Evolutionary conservation across 2,329 filamentous ascomycete species (phyloP).

Genomic region (Colletotrichum acutatum): DNA sequence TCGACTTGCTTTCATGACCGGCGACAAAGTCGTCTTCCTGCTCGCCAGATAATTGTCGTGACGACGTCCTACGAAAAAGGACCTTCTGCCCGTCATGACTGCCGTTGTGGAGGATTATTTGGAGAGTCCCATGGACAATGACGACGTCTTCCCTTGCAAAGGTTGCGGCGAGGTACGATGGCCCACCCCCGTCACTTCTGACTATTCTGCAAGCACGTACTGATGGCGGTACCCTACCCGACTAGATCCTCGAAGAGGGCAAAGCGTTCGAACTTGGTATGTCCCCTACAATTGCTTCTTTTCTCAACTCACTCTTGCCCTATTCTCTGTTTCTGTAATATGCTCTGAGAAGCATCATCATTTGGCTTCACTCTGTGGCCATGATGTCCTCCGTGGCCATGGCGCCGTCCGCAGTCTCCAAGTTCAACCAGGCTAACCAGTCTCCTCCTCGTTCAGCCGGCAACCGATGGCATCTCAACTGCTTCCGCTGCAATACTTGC

Average conservation of each 20-base stretch:
- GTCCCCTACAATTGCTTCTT: conserved; percentile 42
- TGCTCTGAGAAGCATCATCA: conserved; percentile 3
- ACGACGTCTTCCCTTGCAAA: conserved; percentile 91
- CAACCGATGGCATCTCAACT: conserved; percentile 98
- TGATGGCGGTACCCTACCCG: conserved; percentile 31
- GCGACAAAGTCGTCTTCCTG: conserved; percentile 10
- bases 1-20: conserved; percentile 28
- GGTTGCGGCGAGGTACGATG: conserved; percentile 85
- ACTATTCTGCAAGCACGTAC: conserved; percentile 30
- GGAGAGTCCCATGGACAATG: conserved; percentile 76
- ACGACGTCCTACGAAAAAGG: conserved; percentile 27
- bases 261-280: conserved; percentile 97
- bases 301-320: conserved; percentile 5
- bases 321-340: background rate
- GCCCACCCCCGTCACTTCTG: conserved; percentile 12
- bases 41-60: conserved; percentile 26
- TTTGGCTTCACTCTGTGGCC: background rate
- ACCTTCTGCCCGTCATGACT: conserved; percentile 50
- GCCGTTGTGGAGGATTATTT: conserved; percentile 69
- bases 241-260: conserved; percentile 94
- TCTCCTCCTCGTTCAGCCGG: conserved; percentile 67
- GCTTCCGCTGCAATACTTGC: conserved; percentile 97
- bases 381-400: conserved; percentile 28
- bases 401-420: conserved; percentile 32
- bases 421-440: conserved; percentile 40